phyloP scores from a whole-genome alignment of 139 green algal genomes.

The Coelastrella sp. region DNA sequence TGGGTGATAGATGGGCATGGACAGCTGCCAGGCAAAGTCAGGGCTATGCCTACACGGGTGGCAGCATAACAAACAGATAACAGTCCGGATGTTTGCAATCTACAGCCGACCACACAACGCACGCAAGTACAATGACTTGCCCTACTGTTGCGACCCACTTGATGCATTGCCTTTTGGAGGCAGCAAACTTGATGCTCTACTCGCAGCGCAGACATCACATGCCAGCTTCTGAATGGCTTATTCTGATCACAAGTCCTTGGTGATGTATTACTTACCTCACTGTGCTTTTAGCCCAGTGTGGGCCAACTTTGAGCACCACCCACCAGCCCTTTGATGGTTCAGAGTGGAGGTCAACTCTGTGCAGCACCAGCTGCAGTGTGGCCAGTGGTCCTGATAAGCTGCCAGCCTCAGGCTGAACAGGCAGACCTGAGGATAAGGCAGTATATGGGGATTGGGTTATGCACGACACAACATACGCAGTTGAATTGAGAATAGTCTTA shows the following conservation, averaged over 20 bases:
- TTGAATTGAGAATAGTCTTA: too few relatives aligned
- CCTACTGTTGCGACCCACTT: too few relatives aligned
- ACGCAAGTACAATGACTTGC: too few relatives aligned
- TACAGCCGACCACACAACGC: too few relatives aligned
- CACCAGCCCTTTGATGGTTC: slow-evolving; percentile 46
- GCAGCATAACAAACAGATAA: neutral
- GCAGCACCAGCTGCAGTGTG: slow-evolving; percentile 42
- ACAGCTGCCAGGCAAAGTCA: slow-evolving; percentile 35
- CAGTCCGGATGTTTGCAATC: too few relatives aligned
- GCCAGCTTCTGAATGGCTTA: too few relatives aligned
- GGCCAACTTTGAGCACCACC: slow-evolving; percentile 52
- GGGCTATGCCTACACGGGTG: neutral
- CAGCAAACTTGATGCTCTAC: too few relatives aligned
- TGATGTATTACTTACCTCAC: neutral
- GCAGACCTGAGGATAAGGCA: slow-evolving; percentile 3
- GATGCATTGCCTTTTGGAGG: too few relatives aligned
- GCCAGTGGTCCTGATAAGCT: slow-evolving; percentile 40
- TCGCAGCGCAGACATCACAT: too few relatives aligned
- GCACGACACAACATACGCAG: too few relatives aligned
- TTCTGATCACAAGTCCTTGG: too few relatives aligned
- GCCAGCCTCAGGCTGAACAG: slow-evolving; percentile 9
- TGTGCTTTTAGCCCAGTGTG: slow-evolving; percentile 44
- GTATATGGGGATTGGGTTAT: too few relatives aligned
- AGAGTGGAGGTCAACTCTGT: slow-evolving; percentile 37
- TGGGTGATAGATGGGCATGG: slow-evolving; percentile 51